A percentile compares a stretch with the other conserved stretches of the same genome.
These are phyloP conservation scores for Haematococcus sp. DNA, from an alignment of 139 green algal genomes.

Conservation along the genomic window DNA sequence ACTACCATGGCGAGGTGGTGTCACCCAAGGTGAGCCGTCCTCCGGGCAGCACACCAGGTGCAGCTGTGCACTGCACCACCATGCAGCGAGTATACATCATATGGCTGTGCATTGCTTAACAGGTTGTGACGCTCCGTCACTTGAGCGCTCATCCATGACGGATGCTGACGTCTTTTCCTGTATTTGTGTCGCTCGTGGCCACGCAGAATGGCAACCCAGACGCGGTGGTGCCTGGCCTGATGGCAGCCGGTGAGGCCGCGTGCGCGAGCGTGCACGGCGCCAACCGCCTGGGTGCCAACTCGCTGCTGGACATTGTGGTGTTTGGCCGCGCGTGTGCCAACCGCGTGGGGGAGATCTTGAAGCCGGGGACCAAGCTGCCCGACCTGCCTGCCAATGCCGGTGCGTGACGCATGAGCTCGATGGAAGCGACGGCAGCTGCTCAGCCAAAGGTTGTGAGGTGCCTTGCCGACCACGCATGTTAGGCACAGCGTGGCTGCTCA, in stretches of 20 bases:
- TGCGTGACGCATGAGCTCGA: no score
- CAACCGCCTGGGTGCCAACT: slow-evolving; percentile 99
- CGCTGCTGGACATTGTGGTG: slow-evolving; percentile 98
- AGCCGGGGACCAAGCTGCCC: slow-evolving; percentile 80
- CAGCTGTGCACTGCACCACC: background rate
- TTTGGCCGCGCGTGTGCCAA: slow-evolving; percentile 95
- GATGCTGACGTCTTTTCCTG: no score
- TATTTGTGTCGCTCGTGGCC: background rate
- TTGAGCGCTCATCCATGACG: no score
- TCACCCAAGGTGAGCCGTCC: slow-evolving; percentile 37
- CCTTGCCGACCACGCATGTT: no score
- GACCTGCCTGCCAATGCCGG: slow-evolving; percentile 73
- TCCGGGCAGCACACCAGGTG: background rate
- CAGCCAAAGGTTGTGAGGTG: no score
- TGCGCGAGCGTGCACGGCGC: slow-evolving; percentile 95
- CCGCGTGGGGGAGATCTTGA: slow-evolving; percentile 70
- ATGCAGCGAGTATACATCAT: no score
- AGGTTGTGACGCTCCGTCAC: no score
- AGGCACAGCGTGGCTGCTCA: no score
- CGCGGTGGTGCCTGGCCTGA: slow-evolving; percentile 85
- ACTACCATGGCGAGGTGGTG: slow-evolving; percentile 88
- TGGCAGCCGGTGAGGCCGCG: slow-evolving; percentile 92
- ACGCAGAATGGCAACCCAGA: slow-evolving; percentile 68
- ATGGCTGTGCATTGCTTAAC: no score
- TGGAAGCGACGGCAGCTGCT: no score